A percentile compares a stretch with the other conserved stretches of the same genome.
Conservation (phyloP, 2,329 filamentous ascomycete species). For the Fusarium ramigenum region DNA sequence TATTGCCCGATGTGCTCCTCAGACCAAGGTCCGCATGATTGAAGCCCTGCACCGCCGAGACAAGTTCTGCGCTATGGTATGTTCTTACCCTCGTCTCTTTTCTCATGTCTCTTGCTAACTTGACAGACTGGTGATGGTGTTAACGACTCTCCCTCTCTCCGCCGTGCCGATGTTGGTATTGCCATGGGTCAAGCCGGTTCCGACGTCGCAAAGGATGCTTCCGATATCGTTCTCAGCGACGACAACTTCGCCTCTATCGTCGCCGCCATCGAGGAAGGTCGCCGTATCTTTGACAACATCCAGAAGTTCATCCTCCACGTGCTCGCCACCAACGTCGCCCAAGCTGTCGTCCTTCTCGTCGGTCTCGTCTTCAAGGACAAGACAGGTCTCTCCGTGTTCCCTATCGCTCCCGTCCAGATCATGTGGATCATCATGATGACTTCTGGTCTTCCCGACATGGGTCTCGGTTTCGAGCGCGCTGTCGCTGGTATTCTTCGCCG, state of each 20-base stretch:
- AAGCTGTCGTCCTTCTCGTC: conserved; percentile 74
- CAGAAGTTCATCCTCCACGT: conserved; percentile 79
- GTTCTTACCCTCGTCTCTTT: neutral
- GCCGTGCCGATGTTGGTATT: conserved; percentile 76
- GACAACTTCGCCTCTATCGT: conserved; percentile 80
- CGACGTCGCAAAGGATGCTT: conserved; percentile 71
- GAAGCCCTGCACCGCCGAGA: conserved; percentile 74
- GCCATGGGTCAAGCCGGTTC: conserved; percentile 71
- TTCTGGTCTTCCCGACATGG: conserved; percentile 79
- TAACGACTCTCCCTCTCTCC: conserved; percentile 77
- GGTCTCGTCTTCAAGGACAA: conserved; percentile 77
- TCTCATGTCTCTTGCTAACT: conserved; percentile 10
- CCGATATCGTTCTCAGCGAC: conserved; percentile 75
- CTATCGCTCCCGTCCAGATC: conserved; percentile 78
- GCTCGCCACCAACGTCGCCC: conserved; percentile 75
- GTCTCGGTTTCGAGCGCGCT: conserved; percentile 76
- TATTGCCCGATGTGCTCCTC: conserved; percentile 74
- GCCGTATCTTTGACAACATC: conserved; percentile 79
- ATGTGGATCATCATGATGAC: conserved; percentile 87
- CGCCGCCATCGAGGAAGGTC: conserved; percentile 75
- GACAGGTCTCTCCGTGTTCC: conserved; percentile 73
- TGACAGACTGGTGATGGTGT: conserved; percentile 73
- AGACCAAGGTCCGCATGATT: conserved; percentile 79
- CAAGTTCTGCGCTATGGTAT: conserved; percentile 72
- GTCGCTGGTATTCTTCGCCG: conserved; percentile 74